phyloP scores from a whole-genome alignment of 768 basidiomycete genomes.

The Suillus sp. region DNA sequence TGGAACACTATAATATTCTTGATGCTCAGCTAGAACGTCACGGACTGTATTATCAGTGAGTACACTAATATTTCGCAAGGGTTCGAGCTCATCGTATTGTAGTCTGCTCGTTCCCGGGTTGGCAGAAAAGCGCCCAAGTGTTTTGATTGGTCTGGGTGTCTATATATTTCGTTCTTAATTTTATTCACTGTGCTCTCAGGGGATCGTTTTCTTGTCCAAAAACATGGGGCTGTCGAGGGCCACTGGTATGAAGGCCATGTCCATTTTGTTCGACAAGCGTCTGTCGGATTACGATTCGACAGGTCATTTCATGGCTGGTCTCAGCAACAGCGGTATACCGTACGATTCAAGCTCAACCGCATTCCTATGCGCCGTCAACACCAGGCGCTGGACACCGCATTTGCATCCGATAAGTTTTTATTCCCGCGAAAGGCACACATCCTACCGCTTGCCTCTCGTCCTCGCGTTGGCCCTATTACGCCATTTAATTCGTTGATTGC shows the following conservation, averaged over 20 bases:
- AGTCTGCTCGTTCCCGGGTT: constrained; percentile 57
- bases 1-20: constrained; percentile 39
- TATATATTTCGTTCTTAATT: constrained; percentile 22
- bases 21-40: constrained; percentile 26
- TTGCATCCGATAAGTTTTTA: constrained; percentile 43
- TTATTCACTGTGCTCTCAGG: constrained; percentile 21
- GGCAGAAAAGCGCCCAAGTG: constrained; percentile 59
- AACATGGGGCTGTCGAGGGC: constrained; percentile 14
- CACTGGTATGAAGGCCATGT: constrained; percentile 46
- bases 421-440: constrained; percentile 41
- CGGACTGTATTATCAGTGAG: constrained; percentile 39
- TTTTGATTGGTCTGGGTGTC: constrained; percentile 54
- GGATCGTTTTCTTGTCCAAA: constrained; percentile 33
- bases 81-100: neutral
- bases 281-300: constrained; percentile 51
- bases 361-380: constrained; percentile 56
- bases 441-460: neutral
- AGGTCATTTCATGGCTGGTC: constrained; percentile 38
- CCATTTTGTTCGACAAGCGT: constrained; percentile 44
- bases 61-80: neutral
- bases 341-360: constrained; percentile 59
- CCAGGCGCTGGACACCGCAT: constrained; percentile 46
- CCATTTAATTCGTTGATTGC: constrained; percentile 47
- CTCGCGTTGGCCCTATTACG: constrained; percentile 15
- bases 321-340: constrained; percentile 42